phyloP scores from a whole-genome alignment of 345 rosid species.

The Passiflora organensis region DNA sequence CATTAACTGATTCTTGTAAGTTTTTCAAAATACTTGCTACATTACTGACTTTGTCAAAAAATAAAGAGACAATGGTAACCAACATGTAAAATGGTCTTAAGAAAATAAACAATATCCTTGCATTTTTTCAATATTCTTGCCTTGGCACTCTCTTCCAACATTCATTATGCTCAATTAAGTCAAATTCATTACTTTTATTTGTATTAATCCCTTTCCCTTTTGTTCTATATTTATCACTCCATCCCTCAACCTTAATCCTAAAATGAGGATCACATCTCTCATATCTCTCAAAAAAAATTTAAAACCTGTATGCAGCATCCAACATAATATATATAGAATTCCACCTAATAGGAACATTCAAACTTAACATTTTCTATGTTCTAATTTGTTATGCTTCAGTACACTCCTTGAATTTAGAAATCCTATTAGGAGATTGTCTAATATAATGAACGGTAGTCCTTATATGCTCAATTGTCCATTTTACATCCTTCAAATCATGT shows the following conservation, averaged over 20 bases:
- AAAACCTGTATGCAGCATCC: neutral
- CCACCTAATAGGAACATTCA: neutral
- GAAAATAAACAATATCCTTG: neutral
- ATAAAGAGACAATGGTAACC: neutral
- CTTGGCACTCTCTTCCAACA: neutral
- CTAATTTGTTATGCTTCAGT: neutral
- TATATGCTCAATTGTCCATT: neutral
- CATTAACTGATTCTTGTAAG: neutral
- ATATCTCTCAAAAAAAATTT: neutral
- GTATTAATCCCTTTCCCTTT: too few species aligned
- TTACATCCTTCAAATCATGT: too few species aligned
- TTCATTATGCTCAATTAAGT: too few species aligned
- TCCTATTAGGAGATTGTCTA: neutral
- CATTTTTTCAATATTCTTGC: neutral
- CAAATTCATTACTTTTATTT: too few species aligned
- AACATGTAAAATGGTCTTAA: neutral
- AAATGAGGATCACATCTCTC: neutral
- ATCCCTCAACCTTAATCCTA: too few species aligned
- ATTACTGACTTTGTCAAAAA: neutral
- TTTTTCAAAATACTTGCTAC: neutral
- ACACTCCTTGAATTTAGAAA: neutral
- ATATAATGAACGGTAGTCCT: neutral
- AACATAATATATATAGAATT: neutral
- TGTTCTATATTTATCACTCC: too few species aligned
- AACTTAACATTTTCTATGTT: neutral